phyloP scores from a whole-genome alignment of 257 asterid species.

The Pogostemon cablin region DNA sequence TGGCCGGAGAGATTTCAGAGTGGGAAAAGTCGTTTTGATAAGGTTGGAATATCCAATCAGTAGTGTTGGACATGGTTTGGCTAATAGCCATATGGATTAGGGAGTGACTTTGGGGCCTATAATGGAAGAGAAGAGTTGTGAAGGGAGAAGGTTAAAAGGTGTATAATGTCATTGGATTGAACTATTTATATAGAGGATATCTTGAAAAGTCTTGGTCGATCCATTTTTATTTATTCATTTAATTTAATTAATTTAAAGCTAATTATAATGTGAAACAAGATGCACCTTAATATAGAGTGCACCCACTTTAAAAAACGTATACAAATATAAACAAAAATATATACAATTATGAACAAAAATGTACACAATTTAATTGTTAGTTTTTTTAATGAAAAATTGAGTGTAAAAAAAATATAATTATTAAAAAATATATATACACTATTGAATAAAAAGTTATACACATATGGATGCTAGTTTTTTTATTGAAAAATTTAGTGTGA shows the following conservation, averaged over 20 bases:
- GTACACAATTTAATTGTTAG: too few species aligned
- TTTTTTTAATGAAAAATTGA: too few species aligned
- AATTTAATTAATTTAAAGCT: background rate
- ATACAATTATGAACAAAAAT: too few species aligned
- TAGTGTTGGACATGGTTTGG: slow-evolving; percentile 49
- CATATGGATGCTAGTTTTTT: too few species aligned
- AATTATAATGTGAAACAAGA: too few species aligned
- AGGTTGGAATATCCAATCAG: slow-evolving; percentile 38
- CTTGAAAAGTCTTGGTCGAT: slow-evolving; percentile 24
- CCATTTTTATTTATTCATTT: background rate
- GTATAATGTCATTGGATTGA: slow-evolving; percentile 19
- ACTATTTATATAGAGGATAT: slow-evolving; percentile 34
- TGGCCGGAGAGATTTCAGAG: slow-evolving; percentile 25
- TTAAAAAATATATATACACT: too few species aligned
- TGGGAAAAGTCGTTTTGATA: slow-evolving; percentile 29
- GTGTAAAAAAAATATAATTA: too few species aligned
- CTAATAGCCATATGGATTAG: slow-evolving; percentile 36
- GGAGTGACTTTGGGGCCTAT: slow-evolving; percentile 6
- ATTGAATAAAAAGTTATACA: too few species aligned
- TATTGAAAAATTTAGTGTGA: too few species aligned
- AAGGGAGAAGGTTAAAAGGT: slow-evolving; percentile 11
- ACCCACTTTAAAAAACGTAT: too few species aligned
- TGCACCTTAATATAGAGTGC: too few species aligned
- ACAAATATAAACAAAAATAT: too few species aligned
- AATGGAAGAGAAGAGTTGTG: background rate